These are phyloP conservation scores for Gaillardinia entomophila DNA, from an alignment of 805 yeast species.

Conservation along the genomic window DNA sequence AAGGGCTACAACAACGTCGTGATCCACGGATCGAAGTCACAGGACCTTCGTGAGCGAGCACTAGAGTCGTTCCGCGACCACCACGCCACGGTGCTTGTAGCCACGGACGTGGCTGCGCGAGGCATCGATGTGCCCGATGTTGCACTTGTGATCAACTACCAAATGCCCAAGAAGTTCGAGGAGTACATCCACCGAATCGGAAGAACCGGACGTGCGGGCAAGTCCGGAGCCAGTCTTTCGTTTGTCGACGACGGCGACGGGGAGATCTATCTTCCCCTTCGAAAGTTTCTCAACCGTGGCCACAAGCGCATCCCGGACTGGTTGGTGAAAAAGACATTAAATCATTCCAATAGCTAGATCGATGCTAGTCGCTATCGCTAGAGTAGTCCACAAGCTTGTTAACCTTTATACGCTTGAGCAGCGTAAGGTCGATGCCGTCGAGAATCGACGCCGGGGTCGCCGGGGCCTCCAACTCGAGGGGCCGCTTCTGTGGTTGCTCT, in stretches of 20 bases:
- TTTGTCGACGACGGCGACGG: constrained; percentile 58
- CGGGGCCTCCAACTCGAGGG: too few species aligned
- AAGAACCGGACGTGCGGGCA: constrained; percentile 95
- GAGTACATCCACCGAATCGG: constrained; percentile 92
- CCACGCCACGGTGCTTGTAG: constrained; percentile 60
- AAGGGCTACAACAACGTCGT: constrained; percentile 45
- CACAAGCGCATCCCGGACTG: constrained; percentile 24
- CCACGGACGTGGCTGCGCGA: constrained; percentile 94
- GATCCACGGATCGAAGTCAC: constrained; percentile 84
- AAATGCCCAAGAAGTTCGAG: constrained; percentile 72
- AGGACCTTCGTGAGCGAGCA: constrained; percentile 79
- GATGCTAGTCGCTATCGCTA: neutral
- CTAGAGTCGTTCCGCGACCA: constrained; percentile 54
- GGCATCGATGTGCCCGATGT: constrained; percentile 92
- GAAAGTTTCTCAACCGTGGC: constrained; percentile 39
- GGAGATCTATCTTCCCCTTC: constrained; percentile 45
- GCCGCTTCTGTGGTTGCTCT: too few species aligned
- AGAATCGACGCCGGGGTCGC: neutral
- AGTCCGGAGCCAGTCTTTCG: constrained; percentile 68
- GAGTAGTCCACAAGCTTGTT: neutral
- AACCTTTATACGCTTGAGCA: neutral
- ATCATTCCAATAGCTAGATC: neutral
- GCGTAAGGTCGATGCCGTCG: neutral
- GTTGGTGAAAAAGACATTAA: constrained; percentile 12
- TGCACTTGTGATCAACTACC: constrained; percentile 78